Conservation (phyloP, 148 eudicot genomes). For the Euryodendron excelsum region DNA sequence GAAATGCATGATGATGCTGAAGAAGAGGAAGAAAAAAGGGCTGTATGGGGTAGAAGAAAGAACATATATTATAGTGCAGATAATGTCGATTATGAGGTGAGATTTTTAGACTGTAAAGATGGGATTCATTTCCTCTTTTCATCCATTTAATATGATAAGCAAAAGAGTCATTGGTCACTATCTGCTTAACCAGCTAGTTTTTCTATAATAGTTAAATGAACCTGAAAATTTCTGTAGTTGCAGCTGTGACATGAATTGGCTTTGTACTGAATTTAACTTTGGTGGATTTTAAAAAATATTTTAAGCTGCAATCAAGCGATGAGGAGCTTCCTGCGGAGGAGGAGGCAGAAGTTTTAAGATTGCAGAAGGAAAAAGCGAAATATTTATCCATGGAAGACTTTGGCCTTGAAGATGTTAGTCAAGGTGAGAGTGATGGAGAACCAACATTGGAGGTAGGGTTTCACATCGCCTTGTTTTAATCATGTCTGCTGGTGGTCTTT, state of each 20-base stretch:
- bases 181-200: neutral
- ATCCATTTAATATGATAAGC: neutral
- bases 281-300: neutral
- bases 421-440: slow-evolving; percentile 63
- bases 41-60: slow-evolving; percentile 53
- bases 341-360: slow-evolving; percentile 65
- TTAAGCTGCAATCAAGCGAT: slow-evolving; percentile 60
- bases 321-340: slow-evolving; percentile 64
- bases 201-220: neutral
- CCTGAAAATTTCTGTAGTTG: neutral
- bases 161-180: neutral
- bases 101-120: neutral
- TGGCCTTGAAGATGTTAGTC: slow-evolving; percentile 53
- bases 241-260: neutral
- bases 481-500: neutral
- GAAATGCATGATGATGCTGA: slow-evolving; percentile 65
- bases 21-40: slow-evolving; percentile 48
- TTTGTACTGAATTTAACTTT: neutral
- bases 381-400: slow-evolving; percentile 56
- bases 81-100: slow-evolving; percentile 60
- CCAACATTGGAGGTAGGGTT: slow-evolving; percentile 72
- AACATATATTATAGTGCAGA: slow-evolving; percentile 37
- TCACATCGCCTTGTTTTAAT: neutral
- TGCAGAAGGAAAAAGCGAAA: slow-evolving; percentile 58
- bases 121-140: neutral